These are phyloP conservation scores for Amanita polypyramis DNA, from an alignment of 768 basidiomycete genomes.

Conservation along the genomic window DNA sequence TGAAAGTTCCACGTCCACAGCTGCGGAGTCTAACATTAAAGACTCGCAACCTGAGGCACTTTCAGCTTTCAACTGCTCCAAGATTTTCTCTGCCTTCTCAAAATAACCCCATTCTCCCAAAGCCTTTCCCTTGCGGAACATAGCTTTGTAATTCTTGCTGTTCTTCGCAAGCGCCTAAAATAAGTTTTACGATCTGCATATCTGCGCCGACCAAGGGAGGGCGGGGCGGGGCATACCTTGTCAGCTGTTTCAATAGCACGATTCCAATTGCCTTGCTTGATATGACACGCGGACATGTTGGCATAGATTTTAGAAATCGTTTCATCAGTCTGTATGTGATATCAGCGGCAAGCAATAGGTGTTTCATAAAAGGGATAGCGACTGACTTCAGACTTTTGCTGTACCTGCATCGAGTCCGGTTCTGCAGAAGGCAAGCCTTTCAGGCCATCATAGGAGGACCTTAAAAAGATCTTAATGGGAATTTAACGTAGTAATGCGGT, in stretches of 20 bases:
- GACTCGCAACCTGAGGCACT: conserved; percentile 42
- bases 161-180: conserved; percentile 65
- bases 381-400: conserved; percentile 59
- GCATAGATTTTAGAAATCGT: conserved; percentile 76
- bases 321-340: conserved; percentile 46
- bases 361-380: conserved; percentile 6
- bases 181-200: background rate
- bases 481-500: background rate
- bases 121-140: conserved; percentile 76
- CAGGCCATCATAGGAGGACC: conserved; percentile 46
- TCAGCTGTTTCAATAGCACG: conserved; percentile 74
- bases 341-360: conserved; percentile 3
- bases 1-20: conserved; percentile 54
- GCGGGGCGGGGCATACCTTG: conserved; percentile 29
- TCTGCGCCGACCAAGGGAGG: background rate
- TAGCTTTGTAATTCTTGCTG: conserved; percentile 64
- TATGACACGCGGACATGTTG: conserved; percentile 78
- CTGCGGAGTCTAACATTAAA: conserved; percentile 35
- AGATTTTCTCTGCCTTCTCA: conserved; percentile 58
- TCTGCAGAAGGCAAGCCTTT: conserved; percentile 19
- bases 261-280: conserved; percentile 74
- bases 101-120: conserved; percentile 67
- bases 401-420: conserved; percentile 16
- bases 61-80: conserved; percentile 56
- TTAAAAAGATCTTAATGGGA: conserved; percentile 15